Evolutionary conservation across 2,329 filamentous ascomycete genomes (phyloP).

Genomic region (Xylariaceae sp.): DNA sequence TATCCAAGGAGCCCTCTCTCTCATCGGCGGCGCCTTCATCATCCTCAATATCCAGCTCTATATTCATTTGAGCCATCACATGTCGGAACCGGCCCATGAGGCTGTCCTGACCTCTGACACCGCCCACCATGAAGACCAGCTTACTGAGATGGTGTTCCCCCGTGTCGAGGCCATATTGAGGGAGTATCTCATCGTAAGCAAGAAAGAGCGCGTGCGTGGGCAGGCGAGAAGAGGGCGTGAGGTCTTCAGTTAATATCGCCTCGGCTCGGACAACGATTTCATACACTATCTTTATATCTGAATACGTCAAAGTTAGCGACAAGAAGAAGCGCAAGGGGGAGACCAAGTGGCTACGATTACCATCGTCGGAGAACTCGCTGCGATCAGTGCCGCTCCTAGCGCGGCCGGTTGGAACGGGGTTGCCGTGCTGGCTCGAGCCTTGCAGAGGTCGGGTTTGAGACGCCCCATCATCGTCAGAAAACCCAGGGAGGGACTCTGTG

Average conservation of each 20-base stretch:
- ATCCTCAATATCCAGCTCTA: constrained; percentile 58
- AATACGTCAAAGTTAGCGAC: constrained; percentile 10
- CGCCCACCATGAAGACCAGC: constrained; percentile 74
- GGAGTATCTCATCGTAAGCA: constrained; percentile 74
- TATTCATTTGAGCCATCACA: constrained; percentile 63
- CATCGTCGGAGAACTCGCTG: constrained; percentile 25
- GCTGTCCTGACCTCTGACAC: constrained; percentile 49
- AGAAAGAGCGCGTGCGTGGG: constrained; percentile 74
- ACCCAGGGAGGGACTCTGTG: constrained; percentile 16
- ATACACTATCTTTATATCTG: constrained; percentile 72
- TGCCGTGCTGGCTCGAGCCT: constrained; percentile 12
- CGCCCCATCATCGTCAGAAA: constrained; percentile 22
- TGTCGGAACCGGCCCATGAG: constrained; percentile 66
- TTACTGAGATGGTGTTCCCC: constrained; percentile 72
- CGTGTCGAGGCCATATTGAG: constrained; percentile 62
- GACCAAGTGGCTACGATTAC: constrained; percentile 12
- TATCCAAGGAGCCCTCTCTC: constrained; percentile 27
- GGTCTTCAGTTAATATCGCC: constrained; percentile 48
- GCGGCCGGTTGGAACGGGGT: constrained; percentile 15
- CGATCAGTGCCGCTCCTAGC: constrained; percentile 11
- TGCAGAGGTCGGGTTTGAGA: constrained; percentile 2
- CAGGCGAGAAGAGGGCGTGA: constrained; percentile 56
- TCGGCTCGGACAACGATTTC: constrained; percentile 70
- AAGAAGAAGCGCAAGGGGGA: neutral
- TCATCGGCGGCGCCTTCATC: constrained; percentile 12